Evolutionary conservation across 2,329 filamentous ascomycete genomes (phyloP), one percentile per base, ranked within the genome.

Genomic region (Arthrobotrys conoides): DNA sequence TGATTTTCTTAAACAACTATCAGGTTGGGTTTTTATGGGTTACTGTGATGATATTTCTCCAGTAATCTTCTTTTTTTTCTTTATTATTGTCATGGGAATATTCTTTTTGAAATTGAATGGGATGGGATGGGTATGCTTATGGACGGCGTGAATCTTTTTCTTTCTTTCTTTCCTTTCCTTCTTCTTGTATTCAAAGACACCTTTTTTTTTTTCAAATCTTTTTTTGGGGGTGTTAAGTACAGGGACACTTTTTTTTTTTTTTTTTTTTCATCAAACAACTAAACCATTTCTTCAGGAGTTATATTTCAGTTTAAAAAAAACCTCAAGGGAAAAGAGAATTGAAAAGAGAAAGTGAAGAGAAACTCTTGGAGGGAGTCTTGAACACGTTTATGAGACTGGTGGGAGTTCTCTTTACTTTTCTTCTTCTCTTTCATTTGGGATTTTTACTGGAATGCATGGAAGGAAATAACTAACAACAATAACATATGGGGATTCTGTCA

Each of bases 161-260:
- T 64, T 72, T 71, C 80, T 41, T 63, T 65, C 70, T 80, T 79
- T 30, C 57, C 71, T 71, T 81, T 41, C 61, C 24, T 63, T 67
- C 24, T 63, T 67, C 51, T 80, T 69, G 44, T 46, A 46, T 79
- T 49, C 33, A 22, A n/a, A 41, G 18, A 48, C 44, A 46, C 44
- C 44, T 46, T 46, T 46, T 36, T 46, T 46, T 36, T 27, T 48
- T 67, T 36, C 64, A 30, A 30, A 3, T 64, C 55, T 38, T 36
- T 24, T 46, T 66, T 41, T 57, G 64, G 55, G 14, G 49, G 49
- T 53, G 49, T 51, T 51, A 14, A 51, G 48, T 48, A 20, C 48
- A 51, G 22, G 48, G 48, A 53, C 22, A 16, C 5, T 5, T 51
- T 18, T 55, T 61, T 67, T 72, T 71, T 68, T 51, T 63, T 14